Conservation (phyloP, 768 basidiomycete species). For the Nidula microcarpa region DNA sequence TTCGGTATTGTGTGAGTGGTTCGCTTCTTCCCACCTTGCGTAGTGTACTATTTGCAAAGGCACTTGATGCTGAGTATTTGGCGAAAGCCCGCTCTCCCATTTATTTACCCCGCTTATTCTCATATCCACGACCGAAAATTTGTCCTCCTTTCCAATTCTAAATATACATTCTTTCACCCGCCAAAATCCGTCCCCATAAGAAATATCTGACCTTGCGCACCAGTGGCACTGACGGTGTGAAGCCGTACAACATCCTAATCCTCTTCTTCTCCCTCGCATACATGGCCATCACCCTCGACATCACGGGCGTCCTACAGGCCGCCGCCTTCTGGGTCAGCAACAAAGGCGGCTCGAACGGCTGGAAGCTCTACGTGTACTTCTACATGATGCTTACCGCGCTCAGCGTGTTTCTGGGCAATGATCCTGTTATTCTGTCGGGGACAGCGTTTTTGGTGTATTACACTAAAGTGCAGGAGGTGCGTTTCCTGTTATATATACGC, state of each 20-base stretch:
- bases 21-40: not conserved
- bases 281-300: conserved; percentile 80
- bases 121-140: no score
- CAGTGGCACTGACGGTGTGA: conserved; percentile 50
- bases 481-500: not conserved
- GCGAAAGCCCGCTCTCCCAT: not conserved
- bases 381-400: conserved; percentile 70
- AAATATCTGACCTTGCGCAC: not conserved
- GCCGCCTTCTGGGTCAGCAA: conserved; percentile 80
- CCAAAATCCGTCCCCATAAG: no score
- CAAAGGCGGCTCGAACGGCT: conserved; percentile 60
- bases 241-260: conserved; percentile 83
- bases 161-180: no score
- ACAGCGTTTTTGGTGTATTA: conserved; percentile 84
- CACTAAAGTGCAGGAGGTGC: conserved; percentile 54
- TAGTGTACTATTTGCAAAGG: not conserved
- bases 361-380: conserved; percentile 63
- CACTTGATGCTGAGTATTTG: not conserved
- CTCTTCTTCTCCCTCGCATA: conserved; percentile 84
- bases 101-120: no score
- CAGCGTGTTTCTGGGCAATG: conserved; percentile 76
- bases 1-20: conserved; percentile 55
- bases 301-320: conserved; percentile 74
- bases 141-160: no score
- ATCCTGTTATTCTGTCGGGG: conserved; percentile 83